Conservation (phyloP, 202 grass and related monocot genomes). For the Eragrostis tef region DNA sequence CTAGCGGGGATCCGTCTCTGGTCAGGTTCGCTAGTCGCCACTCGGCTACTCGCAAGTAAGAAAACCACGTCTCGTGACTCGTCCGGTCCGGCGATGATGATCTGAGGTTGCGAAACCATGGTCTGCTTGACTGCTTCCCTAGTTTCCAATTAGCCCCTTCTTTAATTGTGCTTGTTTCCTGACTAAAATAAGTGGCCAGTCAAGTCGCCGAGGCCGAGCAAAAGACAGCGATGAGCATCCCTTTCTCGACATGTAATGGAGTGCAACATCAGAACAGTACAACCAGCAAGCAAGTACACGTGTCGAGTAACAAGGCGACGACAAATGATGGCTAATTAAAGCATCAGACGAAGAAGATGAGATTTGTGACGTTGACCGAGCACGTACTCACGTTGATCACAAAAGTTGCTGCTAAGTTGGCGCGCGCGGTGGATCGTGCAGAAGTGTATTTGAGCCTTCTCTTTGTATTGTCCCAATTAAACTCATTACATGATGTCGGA, state of each 20-base stretch:
- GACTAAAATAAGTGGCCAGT: not conserved
- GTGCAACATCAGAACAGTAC: not conserved
- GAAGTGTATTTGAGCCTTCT: no score
- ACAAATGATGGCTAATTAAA: not conserved
- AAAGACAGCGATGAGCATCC: not conserved
- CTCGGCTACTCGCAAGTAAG: no score
- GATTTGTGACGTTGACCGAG: not conserved
- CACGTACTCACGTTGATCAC: not conserved
- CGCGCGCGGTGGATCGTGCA: no score
- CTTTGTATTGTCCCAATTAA: no score
- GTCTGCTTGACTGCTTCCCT: not conserved
- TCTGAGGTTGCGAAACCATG: not conserved
- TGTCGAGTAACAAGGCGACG: not conserved
- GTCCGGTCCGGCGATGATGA: not conserved
- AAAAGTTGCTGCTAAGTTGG: not conserved
- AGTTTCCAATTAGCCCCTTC: not conserved
- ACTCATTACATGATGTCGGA: no score
- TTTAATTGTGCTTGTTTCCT: not conserved
- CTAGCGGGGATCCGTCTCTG: not conserved
- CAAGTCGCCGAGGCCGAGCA: not conserved
- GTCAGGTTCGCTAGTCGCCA: not conserved
- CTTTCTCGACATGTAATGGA: not conserved
- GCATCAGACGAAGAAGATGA: no score
- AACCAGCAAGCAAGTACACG: no score
- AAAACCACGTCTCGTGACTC: not conserved